Base-by-base conservation (phyloP, 1,284 basidiomycete genomes). In the Irpex sp. region DNA sequence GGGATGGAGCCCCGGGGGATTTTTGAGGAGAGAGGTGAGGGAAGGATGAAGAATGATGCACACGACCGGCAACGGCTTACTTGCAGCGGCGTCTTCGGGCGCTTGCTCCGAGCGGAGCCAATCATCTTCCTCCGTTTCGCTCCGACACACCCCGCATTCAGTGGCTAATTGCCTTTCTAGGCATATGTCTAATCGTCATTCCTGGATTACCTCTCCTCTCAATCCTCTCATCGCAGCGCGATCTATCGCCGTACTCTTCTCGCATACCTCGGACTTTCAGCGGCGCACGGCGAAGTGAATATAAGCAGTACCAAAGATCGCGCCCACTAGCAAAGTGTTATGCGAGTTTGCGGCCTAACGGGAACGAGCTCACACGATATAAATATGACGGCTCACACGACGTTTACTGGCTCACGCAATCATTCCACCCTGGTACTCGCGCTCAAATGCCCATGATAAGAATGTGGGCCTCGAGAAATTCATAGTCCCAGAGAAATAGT, bases 131-230 rank as follows among this genome's bases (percentile, higher is more conserved):
- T 43, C 59, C 49, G 19, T 58, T 36, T 31, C 51, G 37, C 59
- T 33, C 66, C 66, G 66, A 58, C 31, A 47, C 63, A 60, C 61
- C 57, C 65, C 65, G 65, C 63, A 63, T 36, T 37, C 31, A 39
- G 17, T 39, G 47, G 56, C 56, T 39, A 36, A 31, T 35, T 50
- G 17, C 59, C 59, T 60, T 60, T 54, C 39, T 15, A 15, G 31
- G 33, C 21, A 60, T 19, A 11, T 36, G 19, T 50, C 15, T 17
- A 26, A 26, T 26, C 21, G 21, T 26, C 21, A 26, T 26, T 26
- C 21, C 21, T 26, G 21, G 21, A 26, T 26, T 26, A 26, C 21
- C 21, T 26, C 21, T 26, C 21, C 21, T 49, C 8, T 13, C 47
- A 59, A n/a, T 46, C 15, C 17, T 49, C 21, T 39, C 8, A 51